Evolutionary conservation across 2,329 filamentous ascomycete genomes (phyloP).

Genomic region (Diaporthe ilicicola): DNA sequence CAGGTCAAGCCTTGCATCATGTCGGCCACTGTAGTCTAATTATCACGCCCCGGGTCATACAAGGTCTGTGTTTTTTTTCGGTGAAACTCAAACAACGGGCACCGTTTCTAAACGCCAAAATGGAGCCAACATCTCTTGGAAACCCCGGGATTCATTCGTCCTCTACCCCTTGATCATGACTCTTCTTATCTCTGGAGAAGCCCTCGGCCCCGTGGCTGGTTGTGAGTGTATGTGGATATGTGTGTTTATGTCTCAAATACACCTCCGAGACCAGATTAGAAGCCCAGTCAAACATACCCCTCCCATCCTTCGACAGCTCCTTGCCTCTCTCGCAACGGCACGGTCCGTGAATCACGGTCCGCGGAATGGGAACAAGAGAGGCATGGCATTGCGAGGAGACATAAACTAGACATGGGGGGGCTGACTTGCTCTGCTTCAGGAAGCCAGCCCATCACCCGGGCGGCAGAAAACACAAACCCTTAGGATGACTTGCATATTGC

Average conservation of each 20-base stretch:
- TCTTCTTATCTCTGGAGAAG: conserved; percentile 4
- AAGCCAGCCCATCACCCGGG: conserved; percentile 14
- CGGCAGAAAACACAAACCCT: conserved; percentile 7
- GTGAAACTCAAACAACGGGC: conserved; percentile 6
- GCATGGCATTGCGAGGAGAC: neutral
- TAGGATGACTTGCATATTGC: conserved; percentile 22
- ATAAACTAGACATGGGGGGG: neutral
- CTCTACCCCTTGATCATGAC: neutral
- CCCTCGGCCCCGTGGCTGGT: neutral
- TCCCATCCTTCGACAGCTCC: neutral
- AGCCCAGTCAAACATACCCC: neutral
- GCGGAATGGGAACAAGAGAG: neutral
- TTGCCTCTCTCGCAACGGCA: conserved; percentile 12
- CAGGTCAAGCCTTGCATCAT: neutral
- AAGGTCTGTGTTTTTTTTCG: conserved; percentile 1
- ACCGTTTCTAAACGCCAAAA: conserved; percentile 16
- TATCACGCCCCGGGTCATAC: neutral
- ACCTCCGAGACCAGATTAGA: neutral
- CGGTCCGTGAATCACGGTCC: conserved; percentile 5
- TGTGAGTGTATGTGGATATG: neutral
- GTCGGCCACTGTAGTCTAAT: neutral
- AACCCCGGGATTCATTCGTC: neutral
- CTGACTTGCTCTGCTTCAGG: conserved; percentile 7
- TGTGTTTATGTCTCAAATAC: conserved; percentile 4
- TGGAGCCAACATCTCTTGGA: neutral